These are phyloP conservation scores for Haplosporangium gracile DNA, from an alignment of 192 early-diverging fungal genomes.

Conservation along the genomic window DNA sequence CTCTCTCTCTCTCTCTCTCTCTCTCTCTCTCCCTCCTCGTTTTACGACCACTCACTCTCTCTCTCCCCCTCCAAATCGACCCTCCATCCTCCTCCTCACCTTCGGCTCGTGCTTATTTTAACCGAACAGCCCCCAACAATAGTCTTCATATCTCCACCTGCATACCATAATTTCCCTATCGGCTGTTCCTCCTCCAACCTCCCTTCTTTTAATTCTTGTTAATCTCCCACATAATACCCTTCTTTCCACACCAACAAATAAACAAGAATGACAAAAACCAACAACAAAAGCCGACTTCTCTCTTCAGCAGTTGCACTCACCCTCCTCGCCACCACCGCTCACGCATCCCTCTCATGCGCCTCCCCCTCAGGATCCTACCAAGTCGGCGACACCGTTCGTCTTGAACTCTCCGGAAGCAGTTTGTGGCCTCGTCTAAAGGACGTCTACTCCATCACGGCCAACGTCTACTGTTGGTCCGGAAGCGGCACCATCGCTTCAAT, in stretches of 20 bases:
- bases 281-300: conserved; percentile 17
- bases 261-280: conserved; percentile 12
- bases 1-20: background rate
- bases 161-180: background rate
- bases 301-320: conserved; percentile 1
- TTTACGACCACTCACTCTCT: background rate
- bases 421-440: conserved; percentile 32
- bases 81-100: conserved; percentile 4
- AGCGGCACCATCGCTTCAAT: conserved; percentile 14
- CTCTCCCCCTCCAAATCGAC: conserved; percentile 5
- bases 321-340: background rate
- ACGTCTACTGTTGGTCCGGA: conserved; percentile 14
- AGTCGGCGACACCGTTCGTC: conserved; percentile 16
- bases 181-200: background rate
- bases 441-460: conserved; percentile 31
- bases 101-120: background rate
- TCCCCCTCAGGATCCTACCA: conserved; percentile 30
- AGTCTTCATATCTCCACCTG: conserved; percentile 1
- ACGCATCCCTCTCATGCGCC: conserved; percentile 18
- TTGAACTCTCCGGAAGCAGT: conserved; percentile 23
- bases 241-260: background rate
- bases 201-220: conserved; percentile 3
- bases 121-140: background rate
- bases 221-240: background rate
- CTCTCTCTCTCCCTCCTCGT: background rate